Base-by-base conservation (phyloP, 2,329 filamentous ascomycete species). In the Beauveria medogensis region DNA sequence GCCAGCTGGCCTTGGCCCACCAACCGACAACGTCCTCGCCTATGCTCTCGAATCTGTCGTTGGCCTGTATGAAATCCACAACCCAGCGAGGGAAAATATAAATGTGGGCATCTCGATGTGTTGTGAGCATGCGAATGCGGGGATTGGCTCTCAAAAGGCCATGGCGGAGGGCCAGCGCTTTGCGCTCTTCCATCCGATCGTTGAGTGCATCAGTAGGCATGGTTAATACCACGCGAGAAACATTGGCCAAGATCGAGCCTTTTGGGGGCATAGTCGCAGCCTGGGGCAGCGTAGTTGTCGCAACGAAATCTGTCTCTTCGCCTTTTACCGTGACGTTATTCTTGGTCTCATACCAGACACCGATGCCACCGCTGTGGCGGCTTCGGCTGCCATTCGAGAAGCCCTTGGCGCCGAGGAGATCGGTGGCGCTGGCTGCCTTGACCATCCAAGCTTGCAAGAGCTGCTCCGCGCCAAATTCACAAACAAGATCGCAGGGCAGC, bases 1-100 rank as follows among this genome's bases (percentile, higher is more conserved):
- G 92, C 94, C 94, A 99, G 59, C 87, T 86, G 1, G 93, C 86
- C 72, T 97, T 97, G 40, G 92, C 91, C 92, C 92, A 96, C 89
- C 91, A 96, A 7, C 92, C 92, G 18, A 97, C 79, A 6, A 97
- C 85, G 69, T 97, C 93, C 72, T 97, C 93, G 37, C 89, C 90
- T 53, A 99, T 86, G 60, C 88, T 95, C 68, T 96, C 90, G 64
- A 99, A 84, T 12, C 83, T 86, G 34, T 92, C 88, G 68, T 97
- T 95, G 64, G 82, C 79, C 62, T 84, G 83, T 47, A 95, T 84
- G 72, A 96, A 89, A 59, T 95, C 88, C 68, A 96, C 83, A 9
- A 96, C 83, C 93, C 94, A 97, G 66, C 85, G 86, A 0, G 94
- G 94, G 66, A 99, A 90, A 64, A 99, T 85, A 74, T 99, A 99